Conservation (phyloP, 2,329 filamentous ascomycete species). For the Dichotomopilus funicola region DNA sequence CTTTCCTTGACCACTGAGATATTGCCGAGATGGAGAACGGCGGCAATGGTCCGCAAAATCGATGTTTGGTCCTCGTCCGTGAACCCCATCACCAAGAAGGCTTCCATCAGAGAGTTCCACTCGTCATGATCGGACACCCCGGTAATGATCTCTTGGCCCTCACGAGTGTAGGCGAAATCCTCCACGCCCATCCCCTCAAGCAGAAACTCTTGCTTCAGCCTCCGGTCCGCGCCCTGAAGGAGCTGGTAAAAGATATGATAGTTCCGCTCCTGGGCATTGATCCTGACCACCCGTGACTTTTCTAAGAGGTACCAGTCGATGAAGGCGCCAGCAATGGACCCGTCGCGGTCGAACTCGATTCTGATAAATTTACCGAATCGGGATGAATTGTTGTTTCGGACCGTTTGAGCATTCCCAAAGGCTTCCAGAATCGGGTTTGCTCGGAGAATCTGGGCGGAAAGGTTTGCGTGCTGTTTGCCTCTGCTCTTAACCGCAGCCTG, state of each 20-base stretch:
- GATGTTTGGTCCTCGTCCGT: conserved; percentile 73
- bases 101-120: conserved; percentile 85
- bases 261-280: conserved; percentile 83
- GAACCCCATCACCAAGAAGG: conserved; percentile 92
- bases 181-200: conserved; percentile 69
- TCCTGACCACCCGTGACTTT: conserved; percentile 91
- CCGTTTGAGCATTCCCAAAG: conserved; percentile 96
- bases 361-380: conserved; percentile 98
- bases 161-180: conserved; percentile 85
- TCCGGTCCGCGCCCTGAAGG: conserved; percentile 69
- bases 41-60: conserved; percentile 81
- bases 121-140: conserved; percentile 88
- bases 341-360: conserved; percentile 83
- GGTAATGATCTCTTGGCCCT: conserved; percentile 84
- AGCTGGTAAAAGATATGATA: conserved; percentile 98
- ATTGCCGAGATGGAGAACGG: conserved; percentile 89
- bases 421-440: conserved; percentile 97
- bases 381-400: conserved; percentile 97
- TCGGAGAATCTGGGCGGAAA: conserved; percentile 92
- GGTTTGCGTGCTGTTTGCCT: conserved; percentile 60
- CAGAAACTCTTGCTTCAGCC: conserved; percentile 69
- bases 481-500: conserved; percentile 63
- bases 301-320: conserved; percentile 98
- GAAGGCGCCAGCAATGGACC: conserved; percentile 89
- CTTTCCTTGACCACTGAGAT: conserved; percentile 86